Evolutionary conservation across 176 grass and related monocot species (phyloP).

Genomic region (Cenchrus americanus): DNA sequence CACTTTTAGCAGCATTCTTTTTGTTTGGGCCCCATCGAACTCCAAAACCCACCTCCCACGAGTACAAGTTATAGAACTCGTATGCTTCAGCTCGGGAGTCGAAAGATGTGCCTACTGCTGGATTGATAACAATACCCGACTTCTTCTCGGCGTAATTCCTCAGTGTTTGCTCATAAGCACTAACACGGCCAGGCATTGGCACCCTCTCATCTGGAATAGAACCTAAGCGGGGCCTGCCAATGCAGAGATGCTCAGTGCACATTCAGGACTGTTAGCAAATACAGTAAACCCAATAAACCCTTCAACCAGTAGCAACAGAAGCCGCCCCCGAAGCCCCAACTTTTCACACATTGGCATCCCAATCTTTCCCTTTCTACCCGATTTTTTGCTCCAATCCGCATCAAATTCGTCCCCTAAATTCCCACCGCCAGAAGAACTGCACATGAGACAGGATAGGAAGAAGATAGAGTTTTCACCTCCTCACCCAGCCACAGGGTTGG

Average conservation of each 20-base stretch:
- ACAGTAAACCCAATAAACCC: neutral
- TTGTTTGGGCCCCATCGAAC: neutral
- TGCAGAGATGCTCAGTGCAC: neutral
- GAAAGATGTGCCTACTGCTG: neutral
- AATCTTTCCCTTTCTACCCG: neutral
- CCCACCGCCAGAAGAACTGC: neutral
- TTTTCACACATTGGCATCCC: neutral
- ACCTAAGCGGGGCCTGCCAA: neutral
- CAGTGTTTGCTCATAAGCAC: constrained; percentile 18
- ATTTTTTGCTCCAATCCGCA: neutral
- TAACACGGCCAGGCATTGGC: constrained; percentile 13
- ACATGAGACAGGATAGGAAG: neutral
- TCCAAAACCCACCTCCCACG: constrained; percentile 23
- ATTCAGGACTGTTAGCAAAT: neutral
- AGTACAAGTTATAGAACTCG: constrained; percentile 10
- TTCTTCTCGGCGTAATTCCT: neutral
- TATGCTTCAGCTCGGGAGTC: constrained; percentile 10
- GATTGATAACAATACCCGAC: neutral
- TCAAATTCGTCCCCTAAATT: neutral
- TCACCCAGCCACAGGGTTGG: neutral
- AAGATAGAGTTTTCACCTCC: neutral
- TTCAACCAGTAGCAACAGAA: neutral
- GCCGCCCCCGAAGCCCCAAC: neutral
- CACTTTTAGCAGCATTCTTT: neutral
- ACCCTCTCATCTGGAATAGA: neutral